Evolutionary conservation across 139 green algal genomes (phyloP).

Genomic region (Desmodesmus armatus): DNA sequence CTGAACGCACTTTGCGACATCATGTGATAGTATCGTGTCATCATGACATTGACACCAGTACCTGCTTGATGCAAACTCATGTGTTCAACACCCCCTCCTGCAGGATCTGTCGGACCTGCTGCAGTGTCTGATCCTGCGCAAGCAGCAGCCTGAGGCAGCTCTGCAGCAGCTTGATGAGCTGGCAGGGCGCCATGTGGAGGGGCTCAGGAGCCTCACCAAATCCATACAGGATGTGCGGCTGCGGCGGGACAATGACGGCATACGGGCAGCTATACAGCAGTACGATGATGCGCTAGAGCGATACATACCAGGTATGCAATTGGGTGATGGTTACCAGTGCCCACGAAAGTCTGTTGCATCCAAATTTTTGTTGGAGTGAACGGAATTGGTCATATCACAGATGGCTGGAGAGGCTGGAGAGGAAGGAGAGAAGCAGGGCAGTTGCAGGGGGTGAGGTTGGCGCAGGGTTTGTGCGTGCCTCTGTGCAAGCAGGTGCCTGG

Average conservation of each 20-base stretch:
- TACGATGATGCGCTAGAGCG: constrained; percentile 90
- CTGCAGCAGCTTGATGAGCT: constrained; percentile 74
- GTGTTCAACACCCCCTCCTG: neutral
- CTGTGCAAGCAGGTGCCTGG: too few relatives aligned
- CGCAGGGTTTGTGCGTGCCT: too few relatives aligned
- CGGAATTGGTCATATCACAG: too few relatives aligned
- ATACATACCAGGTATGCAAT: constrained; percentile 67
- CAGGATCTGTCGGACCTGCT: constrained; percentile 81
- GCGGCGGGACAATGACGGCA: constrained; percentile 75
- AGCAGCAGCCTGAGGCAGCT: constrained; percentile 69
- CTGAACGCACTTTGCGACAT: too few relatives aligned
- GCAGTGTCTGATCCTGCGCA: constrained; percentile 73
- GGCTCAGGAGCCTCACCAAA: constrained; percentile 82
- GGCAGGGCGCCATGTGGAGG: constrained; percentile 75
- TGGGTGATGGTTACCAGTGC: too few relatives aligned
- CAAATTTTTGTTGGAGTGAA: too few relatives aligned
- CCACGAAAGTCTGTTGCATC: too few relatives aligned
- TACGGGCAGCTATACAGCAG: constrained; percentile 73
- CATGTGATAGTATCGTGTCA: too few relatives aligned
- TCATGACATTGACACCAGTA: too few relatives aligned
- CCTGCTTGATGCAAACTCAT: neutral
- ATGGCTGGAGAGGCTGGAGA: too few relatives aligned
- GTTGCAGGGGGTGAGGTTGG: too few relatives aligned
- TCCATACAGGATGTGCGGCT: constrained; percentile 82
- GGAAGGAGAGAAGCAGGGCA: too few relatives aligned